These are phyloP conservation scores for Saturnispora sekii DNA, from an alignment of 805 yeast species.

Conservation along the genomic window DNA sequence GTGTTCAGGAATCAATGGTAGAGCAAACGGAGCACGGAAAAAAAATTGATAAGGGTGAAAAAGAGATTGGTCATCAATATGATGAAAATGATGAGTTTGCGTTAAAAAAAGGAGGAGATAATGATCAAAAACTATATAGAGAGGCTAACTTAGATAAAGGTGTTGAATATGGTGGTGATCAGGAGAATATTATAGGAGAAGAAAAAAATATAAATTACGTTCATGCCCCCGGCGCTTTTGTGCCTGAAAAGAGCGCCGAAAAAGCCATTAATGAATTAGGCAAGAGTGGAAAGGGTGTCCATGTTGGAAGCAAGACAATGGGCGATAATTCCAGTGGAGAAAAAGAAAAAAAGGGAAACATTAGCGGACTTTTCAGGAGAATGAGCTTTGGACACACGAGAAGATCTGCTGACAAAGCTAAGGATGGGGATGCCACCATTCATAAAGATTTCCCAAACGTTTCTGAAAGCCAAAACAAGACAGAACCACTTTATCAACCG, in stretches of 20 bases:
- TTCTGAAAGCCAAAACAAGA: no score
- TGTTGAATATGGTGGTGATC: not conserved
- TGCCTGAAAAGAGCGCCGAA: slow-evolving; percentile 14
- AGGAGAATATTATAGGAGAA: not conserved
- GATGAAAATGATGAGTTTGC: no score
- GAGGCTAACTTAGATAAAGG: not conserved
- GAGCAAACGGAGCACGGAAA: not conserved
- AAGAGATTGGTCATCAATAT: no score
- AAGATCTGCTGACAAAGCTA: no score
- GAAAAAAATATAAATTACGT: slow-evolving; percentile 14
- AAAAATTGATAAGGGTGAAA: not conserved
- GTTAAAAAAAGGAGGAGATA: no score
- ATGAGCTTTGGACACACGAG: not conserved
- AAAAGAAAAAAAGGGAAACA: not conserved
- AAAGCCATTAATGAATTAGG: slow-evolving; percentile 4
- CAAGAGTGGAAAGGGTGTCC: not conserved
- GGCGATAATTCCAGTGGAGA: not conserved
- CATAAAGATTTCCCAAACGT: no score
- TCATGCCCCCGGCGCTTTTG: slow-evolving; percentile 22
- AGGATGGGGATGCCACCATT: no score
- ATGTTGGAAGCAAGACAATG: no score
- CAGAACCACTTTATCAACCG: no score
- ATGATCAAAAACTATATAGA: not conserved
- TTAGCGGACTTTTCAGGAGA: slow-evolving; percentile 6
- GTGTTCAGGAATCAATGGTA: not conserved